Evolutionary conservation across 768 basidiomycete genomes (phyloP), one percentile per base, ranked within the genome.

Genomic region (Suillus occidentalis): DNA sequence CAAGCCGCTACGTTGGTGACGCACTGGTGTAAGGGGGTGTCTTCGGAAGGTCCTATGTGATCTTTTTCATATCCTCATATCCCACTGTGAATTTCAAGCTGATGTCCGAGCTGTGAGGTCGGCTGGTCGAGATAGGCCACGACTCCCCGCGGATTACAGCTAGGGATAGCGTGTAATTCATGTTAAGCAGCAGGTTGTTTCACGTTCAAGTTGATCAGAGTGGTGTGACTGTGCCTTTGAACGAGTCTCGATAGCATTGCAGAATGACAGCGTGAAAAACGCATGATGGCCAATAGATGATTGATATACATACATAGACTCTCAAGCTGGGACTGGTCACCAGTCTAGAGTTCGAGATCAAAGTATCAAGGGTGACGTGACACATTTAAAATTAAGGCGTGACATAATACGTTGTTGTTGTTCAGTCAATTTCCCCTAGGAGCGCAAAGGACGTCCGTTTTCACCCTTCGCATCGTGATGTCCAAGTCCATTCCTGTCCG

Each of bases 1-100:
- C 86, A 95, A 85, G 95, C 92, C 60, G 82, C 84, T 52, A 31
- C 31, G 85, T 88, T 66, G 88, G 90, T 65, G 93, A n/a, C 75
- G 87, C 88, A 68, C 28, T 28, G 28, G 91, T 92, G 85, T 93
- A 84, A 79, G 52, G 57, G 63, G 31, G 39, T 18, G 14, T 39
- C 56, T 57, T 57, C 56, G 7, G 4, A 37, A 58, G 37, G 22
- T 25, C 16, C 37, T 39, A 9, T 58, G 56, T 39, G 39, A 22
- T 39, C n/a, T 31, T 16, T 39, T 57, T 22, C 12, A 4, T 6
- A 20, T 20, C n/a, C 47, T 22, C n/a, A 13, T 22, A 57, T 39
- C 20, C 16, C 14, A 37, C 6, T 4, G n/a, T 47, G 6, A 47
- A 28, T n/a, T n/a, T n/a, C n/a, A n/a, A n/a, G n/a, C n/a, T n/a